A percentile compares a stretch with the other conserved stretches of the same genome.
These are phyloP conservation scores for Suillus discolor DNA, from an alignment of 768 basidiomycete species.

Conservation along the genomic window DNA sequence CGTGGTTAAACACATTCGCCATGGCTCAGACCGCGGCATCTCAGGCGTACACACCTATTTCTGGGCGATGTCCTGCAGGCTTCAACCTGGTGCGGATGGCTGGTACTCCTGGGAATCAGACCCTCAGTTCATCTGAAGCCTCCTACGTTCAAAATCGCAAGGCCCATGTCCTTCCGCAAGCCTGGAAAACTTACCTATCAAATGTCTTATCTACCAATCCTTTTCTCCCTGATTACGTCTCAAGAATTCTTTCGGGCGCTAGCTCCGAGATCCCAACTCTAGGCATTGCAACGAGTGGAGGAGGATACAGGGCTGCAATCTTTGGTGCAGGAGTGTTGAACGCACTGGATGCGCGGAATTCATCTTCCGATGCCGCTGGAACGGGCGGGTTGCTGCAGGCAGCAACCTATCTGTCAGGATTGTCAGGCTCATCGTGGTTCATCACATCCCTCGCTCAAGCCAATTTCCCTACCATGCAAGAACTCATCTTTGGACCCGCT, in stretches of 20 bases:
- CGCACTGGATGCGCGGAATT: slow-evolving; percentile 53
- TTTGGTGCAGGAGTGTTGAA: slow-evolving; percentile 54
- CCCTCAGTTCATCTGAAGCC: slow-evolving; percentile 38
- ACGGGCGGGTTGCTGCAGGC: slow-evolving; percentile 55
- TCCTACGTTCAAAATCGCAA: slow-evolving; percentile 39
- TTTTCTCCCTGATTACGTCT: slow-evolving; percentile 37
- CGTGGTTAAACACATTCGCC: slow-evolving; percentile 10
- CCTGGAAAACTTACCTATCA: slow-evolving; percentile 43
- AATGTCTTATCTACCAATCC: slow-evolving; percentile 36
- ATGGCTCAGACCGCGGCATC: slow-evolving; percentile 29
- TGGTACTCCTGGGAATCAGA: slow-evolving; percentile 29
- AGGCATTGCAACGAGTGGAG: slow-evolving; percentile 57
- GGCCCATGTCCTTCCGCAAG: slow-evolving; percentile 37
- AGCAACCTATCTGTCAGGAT: slow-evolving; percentile 52
- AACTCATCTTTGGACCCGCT: slow-evolving; percentile 38
- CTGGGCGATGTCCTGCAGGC: slow-evolving; percentile 21
- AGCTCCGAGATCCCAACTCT: slow-evolving; percentile 35
- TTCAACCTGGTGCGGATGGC: slow-evolving; percentile 34
- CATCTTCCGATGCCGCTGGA: slow-evolving; percentile 41
- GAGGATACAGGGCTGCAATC: slow-evolving; percentile 57
- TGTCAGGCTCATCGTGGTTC: slow-evolving; percentile 48
- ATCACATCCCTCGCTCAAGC: slow-evolving; percentile 43
- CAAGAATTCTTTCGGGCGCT: slow-evolving; percentile 29
- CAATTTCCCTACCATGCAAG: slow-evolving; percentile 41
- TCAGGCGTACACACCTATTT: slow-evolving; percentile 24